Conservation (phyloP, 108 stramenopile species). For the Nitzschia inconspicua region DNA sequence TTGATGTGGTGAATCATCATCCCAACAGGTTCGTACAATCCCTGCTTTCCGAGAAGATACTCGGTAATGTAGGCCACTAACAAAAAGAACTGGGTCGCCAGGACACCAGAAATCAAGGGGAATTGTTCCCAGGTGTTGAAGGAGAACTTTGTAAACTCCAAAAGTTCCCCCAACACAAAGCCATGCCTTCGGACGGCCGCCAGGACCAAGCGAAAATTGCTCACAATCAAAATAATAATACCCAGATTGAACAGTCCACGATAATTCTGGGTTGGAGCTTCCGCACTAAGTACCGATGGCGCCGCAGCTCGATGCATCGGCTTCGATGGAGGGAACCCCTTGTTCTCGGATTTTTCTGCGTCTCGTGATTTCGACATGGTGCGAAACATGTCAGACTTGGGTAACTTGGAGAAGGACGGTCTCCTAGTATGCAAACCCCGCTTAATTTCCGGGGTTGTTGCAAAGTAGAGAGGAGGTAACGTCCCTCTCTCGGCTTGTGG, state of each 20-base stretch:
- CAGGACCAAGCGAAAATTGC: slow-evolving; percentile 63
- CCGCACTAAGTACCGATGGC: slow-evolving; percentile 58
- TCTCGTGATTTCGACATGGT: slow-evolving; percentile 38
- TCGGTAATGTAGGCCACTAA: slow-evolving; percentile 60
- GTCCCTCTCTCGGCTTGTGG: slow-evolving; percentile 43
- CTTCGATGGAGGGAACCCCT: slow-evolving; percentile 59
- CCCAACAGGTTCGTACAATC: slow-evolving; percentile 43
- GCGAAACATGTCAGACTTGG: slow-evolving; percentile 38
- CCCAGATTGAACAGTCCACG: slow-evolving; percentile 80
- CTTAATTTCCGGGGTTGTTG: slow-evolving; percentile 12
- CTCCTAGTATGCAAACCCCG: slow-evolving; percentile 5
- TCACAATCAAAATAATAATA: slow-evolving; percentile 69
- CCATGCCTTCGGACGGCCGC: slow-evolving; percentile 53
- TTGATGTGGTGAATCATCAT: slow-evolving; percentile 63
- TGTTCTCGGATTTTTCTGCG: slow-evolving; percentile 42
- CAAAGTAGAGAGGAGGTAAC: slow-evolving; percentile 50
- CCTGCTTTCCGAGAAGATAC: slow-evolving; percentile 33
- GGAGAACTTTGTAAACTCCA: slow-evolving; percentile 8
- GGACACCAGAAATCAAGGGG: slow-evolving; percentile 56
- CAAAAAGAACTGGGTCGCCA: slow-evolving; percentile 54
- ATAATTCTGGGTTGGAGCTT: slow-evolving; percentile 67
- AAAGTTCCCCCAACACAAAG: slow-evolving; percentile 30
- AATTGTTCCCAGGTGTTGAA: slow-evolving; percentile 35
- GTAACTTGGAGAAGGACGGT: slow-evolving; percentile 37
- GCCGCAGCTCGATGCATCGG: slow-evolving; percentile 67